Base-by-base conservation (phyloP, 208 protist genomes). In the Leishmania braziliensis region DNA sequence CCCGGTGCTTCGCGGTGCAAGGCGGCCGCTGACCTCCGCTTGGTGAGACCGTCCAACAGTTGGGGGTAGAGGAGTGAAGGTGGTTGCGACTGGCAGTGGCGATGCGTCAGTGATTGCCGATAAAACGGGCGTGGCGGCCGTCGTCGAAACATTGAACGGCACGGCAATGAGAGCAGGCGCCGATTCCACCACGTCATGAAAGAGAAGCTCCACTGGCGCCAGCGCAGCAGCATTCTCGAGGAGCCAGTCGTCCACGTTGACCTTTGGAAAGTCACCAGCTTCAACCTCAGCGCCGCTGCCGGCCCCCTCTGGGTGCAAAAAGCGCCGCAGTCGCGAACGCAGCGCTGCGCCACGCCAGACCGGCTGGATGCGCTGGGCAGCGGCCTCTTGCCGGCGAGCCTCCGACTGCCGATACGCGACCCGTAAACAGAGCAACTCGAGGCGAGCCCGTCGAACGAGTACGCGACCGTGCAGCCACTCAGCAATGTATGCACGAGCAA, bases 301-400 rank as follows among this genome's bases (percentile, higher is more conserved):
- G 18, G 16, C 63, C 3, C 43, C 43, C 48, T 33, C 20, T 9
- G 77, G 60, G 60, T 89, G 73, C 60, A 94, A 73, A 33, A 95
- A 87, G 29, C 92, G 92, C 36, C 77, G 73, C 33, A 97, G 81
- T 12, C 95, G 90, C 8, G 86, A 88, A 5, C 95, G 95, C 46
- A 96, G 43, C 20, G 87, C 87, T 0, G 95, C 95, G 3, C 95
- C 95, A 60, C 95, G 93, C 90, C 93, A 92, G n/a, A 98, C 56
- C 16, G 93, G 93, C 72, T 96, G 95, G 80, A 97, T 97, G 33
- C 85, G 84, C 3, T 88, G 86, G 26, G 85, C 94, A 0, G 94
- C 94, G 63, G 60, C 66, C 77, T 94, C 91, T 48, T 79, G 73
- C 5, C 86, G 86, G 68, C 77, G 88, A 18, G 71, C 78, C 77